These are phyloP conservation scores for Jackrogersella multiformis DNA, from an alignment of 495 filamentous ascomycete species.

Conservation along the genomic window DNA sequence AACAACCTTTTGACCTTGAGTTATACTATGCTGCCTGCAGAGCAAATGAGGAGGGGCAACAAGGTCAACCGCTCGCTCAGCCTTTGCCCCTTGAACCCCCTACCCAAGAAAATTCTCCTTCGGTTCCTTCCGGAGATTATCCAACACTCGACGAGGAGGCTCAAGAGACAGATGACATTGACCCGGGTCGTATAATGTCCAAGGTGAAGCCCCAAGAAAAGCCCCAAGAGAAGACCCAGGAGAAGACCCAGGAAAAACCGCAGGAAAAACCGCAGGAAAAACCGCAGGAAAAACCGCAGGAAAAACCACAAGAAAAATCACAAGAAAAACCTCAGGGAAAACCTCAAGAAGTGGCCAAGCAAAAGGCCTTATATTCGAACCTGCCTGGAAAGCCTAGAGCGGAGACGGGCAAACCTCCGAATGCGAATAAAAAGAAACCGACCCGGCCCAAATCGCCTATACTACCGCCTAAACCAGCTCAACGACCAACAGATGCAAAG, in stretches of 20 bases:
- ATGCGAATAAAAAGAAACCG: constrained; percentile 15
- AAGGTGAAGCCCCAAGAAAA: constrained; percentile 2
- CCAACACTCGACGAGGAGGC: not conserved
- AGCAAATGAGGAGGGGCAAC: constrained; percentile 51
- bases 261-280: too few species aligned
- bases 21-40: constrained; percentile 51
- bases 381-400: not conserved
- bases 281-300: too few species aligned
- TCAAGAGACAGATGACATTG: constrained; percentile 9
- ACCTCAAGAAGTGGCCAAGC: constrained; percentile 19
- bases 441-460: not conserved
- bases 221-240: constrained; percentile 24
- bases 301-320: too few species aligned
- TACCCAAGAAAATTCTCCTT: constrained; percentile 1
- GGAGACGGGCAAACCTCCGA: not conserved
- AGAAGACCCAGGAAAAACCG: too few species aligned
- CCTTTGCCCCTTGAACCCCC: constrained; percentile 23
- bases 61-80: constrained; percentile 42
- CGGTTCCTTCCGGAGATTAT: not conserved
- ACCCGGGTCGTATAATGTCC: not conserved
- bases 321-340: too few species aligned
- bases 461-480: constrained; percentile 4
- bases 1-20: constrained; percentile 59
- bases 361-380: not conserved
- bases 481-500: constrained; percentile 5